Conservation (phyloP, 2,329 filamentous ascomycete genomes). For the Monilinia fructicola region DNA sequence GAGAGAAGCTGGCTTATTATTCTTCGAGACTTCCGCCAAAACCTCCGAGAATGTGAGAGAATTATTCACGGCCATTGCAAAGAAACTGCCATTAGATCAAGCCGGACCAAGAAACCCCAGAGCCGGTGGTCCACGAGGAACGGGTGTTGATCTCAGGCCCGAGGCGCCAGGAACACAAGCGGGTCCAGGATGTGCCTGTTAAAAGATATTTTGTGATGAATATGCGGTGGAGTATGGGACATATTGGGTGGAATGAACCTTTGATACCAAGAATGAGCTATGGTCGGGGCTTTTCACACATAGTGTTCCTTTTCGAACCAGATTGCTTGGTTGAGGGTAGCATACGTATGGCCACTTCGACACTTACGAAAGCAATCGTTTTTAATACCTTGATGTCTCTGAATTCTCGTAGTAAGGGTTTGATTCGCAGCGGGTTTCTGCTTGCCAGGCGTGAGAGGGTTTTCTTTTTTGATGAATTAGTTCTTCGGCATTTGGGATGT, state of each 20-base stretch:
- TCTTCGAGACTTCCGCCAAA: slow-evolving; percentile 99
- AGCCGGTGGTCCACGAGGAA: slow-evolving; percentile 48
- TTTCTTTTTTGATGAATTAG: slow-evolving; percentile 28
- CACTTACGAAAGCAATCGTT: slow-evolving; percentile 37
- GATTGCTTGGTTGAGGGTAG: slow-evolving; percentile 30
- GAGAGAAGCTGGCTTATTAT: slow-evolving; percentile 86
- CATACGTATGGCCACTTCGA: slow-evolving; percentile 31
- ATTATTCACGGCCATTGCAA: slow-evolving; percentile 94
- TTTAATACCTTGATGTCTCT: slow-evolving; percentile 41
- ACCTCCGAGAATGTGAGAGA: slow-evolving; percentile 94
- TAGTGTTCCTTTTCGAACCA: slow-evolving; percentile 30
- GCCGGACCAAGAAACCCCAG: slow-evolving; percentile 86
- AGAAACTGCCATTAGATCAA: slow-evolving; percentile 95
- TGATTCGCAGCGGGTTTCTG: slow-evolving; percentile 34
- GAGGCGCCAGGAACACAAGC: slow-evolving; percentile 57
- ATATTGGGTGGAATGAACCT: slow-evolving; percentile 27
- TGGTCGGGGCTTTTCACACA: slow-evolving; percentile 27
- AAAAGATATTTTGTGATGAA: slow-evolving; percentile 38
- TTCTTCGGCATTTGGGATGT: slow-evolving; percentile 42
- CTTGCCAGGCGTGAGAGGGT: slow-evolving; percentile 39
- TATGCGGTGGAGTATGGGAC: slow-evolving; percentile 28
- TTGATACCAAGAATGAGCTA: slow-evolving; percentile 27
- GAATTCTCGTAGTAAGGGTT: slow-evolving; percentile 35
- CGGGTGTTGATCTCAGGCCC: slow-evolving; percentile 62
- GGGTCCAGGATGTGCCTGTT: slow-evolving; percentile 64